Conservation (phyloP, 495 filamentous ascomycete genomes). For the Penicillium subrubescens region DNA sequence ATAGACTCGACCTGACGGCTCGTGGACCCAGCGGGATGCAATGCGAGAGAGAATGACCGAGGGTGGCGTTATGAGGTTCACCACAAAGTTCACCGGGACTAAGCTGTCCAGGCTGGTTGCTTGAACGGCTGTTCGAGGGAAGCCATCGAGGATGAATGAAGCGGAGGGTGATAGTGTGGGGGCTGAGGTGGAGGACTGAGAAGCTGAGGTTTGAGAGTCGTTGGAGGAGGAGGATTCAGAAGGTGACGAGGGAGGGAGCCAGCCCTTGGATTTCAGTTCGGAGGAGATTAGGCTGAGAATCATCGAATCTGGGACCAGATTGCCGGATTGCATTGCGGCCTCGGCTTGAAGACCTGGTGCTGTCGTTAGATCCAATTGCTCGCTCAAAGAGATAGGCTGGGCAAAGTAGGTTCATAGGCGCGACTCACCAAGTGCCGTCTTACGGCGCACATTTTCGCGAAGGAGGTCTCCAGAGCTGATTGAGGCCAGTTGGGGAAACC, state of each 20-base stretch:
- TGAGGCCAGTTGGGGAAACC: slow-evolving; percentile 85
- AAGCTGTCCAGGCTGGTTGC: slow-evolving; percentile 74
- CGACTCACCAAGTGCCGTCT: slow-evolving; percentile 77
- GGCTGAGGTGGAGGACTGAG: slow-evolving; percentile 14
- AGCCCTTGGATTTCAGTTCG: slow-evolving; percentile 80
- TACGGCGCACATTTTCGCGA: slow-evolving; percentile 85
- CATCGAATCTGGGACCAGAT: slow-evolving; percentile 82
- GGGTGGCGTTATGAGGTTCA: slow-evolving; percentile 54
- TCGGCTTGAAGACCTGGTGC: slow-evolving; percentile 82
- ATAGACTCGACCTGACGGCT: slow-evolving; percentile 87
- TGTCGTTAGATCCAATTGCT: slow-evolving; percentile 3
- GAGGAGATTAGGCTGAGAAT: slow-evolving; percentile 90
- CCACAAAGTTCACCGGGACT: slow-evolving; percentile 89
- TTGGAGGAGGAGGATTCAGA: slow-evolving; percentile 17
- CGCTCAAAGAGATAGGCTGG: not conserved
- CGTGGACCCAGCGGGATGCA: slow-evolving; percentile 89
- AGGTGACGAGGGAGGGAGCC: slow-evolving; percentile 56
- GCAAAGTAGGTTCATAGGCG: not conserved
- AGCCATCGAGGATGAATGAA: slow-evolving; percentile 95
- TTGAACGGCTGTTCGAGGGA: slow-evolving; percentile 84
- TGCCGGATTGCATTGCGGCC: slow-evolving; percentile 78
- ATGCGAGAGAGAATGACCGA: slow-evolving; percentile 88
- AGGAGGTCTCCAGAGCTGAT: slow-evolving; percentile 94
- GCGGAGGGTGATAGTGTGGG: slow-evolving; percentile 71
- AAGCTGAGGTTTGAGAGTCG: slow-evolving; percentile 14